Conservation (phyloP, 495 filamentous ascomycete species). For the Penicillium samsonianum region DNA sequence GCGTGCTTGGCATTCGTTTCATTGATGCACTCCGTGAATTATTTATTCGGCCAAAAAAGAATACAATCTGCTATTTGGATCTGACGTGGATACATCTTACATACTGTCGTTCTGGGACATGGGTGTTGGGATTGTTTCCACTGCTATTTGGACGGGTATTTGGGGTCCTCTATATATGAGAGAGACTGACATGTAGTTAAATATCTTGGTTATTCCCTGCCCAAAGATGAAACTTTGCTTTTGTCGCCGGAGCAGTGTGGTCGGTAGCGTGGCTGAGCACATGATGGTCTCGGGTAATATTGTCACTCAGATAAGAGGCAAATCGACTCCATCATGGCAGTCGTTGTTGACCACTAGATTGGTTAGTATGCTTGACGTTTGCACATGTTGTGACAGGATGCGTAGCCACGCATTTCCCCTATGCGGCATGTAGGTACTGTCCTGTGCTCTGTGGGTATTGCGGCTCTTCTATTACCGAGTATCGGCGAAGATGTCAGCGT, state of each 20-base stretch:
- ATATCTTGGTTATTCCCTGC: neutral
- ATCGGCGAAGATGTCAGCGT: neutral
- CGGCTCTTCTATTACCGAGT: neutral
- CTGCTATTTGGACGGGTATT: neutral
- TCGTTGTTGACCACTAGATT: neutral
- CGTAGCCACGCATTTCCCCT: neutral
- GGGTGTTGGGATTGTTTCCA: neutral
- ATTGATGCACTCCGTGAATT: neutral
- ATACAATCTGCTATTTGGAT: neutral
- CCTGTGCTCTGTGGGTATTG: neutral
- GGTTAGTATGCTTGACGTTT: neutral
- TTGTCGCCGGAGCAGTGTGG: neutral
- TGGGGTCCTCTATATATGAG: neutral
- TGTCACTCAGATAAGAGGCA: neutral
- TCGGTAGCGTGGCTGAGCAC: neutral
- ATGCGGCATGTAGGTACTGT: neutral
- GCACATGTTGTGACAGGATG: constrained; percentile 7
- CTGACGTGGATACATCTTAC: neutral
- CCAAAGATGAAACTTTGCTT: neutral
- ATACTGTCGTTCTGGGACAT: neutral
- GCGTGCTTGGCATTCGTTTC: constrained; percentile 2
- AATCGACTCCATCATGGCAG: neutral
- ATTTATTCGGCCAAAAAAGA: neutral
- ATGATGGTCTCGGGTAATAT: constrained; percentile 10
- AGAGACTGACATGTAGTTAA: neutral